Conservation (phyloP, 202 grass and related monocot species). For the Schoenoplectus triqueter region DNA sequence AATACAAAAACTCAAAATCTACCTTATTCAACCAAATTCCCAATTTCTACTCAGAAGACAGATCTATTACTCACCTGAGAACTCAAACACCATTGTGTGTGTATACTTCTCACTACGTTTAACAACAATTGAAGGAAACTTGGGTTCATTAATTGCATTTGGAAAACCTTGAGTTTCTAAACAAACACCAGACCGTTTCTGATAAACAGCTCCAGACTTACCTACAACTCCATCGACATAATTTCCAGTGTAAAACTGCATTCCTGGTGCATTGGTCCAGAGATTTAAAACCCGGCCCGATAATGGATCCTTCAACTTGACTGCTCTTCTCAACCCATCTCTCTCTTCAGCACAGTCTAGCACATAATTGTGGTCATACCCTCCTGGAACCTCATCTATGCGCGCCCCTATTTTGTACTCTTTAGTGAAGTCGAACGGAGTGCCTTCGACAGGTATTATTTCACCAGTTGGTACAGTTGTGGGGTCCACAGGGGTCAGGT, state of each 20-base stretch:
- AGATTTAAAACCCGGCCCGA: slow-evolving; percentile 54
- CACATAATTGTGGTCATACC: slow-evolving; percentile 89
- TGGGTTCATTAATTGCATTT: slow-evolving; percentile 74
- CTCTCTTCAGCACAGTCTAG: slow-evolving; percentile 60
- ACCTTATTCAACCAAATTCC: not conserved
- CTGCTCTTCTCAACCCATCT: slow-evolving; percentile 67
- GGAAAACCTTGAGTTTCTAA: slow-evolving; percentile 96
- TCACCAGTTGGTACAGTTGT: slow-evolving; percentile 76
- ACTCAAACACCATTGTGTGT: slow-evolving; percentile 80
- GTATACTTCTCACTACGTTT: slow-evolving; percentile 74
- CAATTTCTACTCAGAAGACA: not conserved
- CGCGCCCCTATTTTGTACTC: slow-evolving; percentile 56
- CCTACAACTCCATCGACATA: slow-evolving; percentile 66
- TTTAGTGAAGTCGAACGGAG: slow-evolving; percentile 73
- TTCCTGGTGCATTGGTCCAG: slow-evolving; percentile 68
- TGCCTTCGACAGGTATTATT: slow-evolving; percentile 54
- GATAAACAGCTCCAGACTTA: slow-evolving; percentile 61
- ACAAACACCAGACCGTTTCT: slow-evolving; percentile 67
- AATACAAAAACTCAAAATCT: not conserved
- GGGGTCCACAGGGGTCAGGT: slow-evolving; percentile 72
- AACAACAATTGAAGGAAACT: slow-evolving; percentile 68
- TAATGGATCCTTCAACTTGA: slow-evolving; percentile 61
- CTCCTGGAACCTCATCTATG: slow-evolving; percentile 57
- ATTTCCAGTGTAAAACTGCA: slow-evolving; percentile 89
- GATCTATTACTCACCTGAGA: slow-evolving; percentile 45